Percentiles rank a stretch among this genome's conserved stretches.
phyloP scores from a whole-genome alignment of 164 flowering plant species.

The Aristolochia fimbriata region DNA sequence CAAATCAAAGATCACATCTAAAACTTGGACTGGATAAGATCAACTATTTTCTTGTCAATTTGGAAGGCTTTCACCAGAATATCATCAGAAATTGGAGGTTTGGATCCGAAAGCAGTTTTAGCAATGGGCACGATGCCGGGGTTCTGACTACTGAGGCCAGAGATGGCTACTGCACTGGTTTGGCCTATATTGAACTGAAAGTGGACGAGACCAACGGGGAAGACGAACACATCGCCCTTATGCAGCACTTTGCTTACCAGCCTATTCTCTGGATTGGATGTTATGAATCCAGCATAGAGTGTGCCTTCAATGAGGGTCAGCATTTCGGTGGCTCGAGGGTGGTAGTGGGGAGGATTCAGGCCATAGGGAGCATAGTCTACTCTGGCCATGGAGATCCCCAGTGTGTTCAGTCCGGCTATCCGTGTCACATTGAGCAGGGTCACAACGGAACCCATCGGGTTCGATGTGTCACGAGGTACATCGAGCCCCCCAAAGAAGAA shows the following conservation, averaged over 20 bases:
- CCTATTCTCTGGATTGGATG: neutral
- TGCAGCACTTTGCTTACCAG: conserved; percentile 1
- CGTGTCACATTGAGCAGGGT: neutral
- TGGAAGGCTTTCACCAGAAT: conserved; percentile 8
- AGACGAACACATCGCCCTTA: conserved; percentile 11
- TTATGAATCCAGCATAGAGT: too few species aligned
- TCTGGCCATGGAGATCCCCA: neutral
- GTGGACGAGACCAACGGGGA: conserved; percentile 9
- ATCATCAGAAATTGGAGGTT: conserved; percentile 3
- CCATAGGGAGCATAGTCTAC: conserved; percentile 1
- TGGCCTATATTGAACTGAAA: conserved; percentile 4
- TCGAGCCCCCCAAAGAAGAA: conserved; percentile 3
- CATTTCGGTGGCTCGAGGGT: neutral
- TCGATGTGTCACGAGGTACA: neutral
- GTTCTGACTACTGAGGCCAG: conserved; percentile 3
- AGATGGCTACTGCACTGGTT: neutral
- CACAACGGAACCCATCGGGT: neutral
- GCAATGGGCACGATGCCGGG: conserved; percentile 11
- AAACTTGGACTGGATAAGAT: neutral
- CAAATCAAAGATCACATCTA: too few species aligned
- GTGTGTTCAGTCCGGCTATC: conserved; percentile 1
- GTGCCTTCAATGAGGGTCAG: too few species aligned
- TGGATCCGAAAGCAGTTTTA: conserved; percentile 5
- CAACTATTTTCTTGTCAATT: conserved; percentile 5
- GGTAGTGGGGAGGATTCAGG: conserved; percentile 1